These are phyloP conservation scores for Ricinus communis DNA, from an alignment of 345 rosid genomes.

Conservation along the genomic window DNA sequence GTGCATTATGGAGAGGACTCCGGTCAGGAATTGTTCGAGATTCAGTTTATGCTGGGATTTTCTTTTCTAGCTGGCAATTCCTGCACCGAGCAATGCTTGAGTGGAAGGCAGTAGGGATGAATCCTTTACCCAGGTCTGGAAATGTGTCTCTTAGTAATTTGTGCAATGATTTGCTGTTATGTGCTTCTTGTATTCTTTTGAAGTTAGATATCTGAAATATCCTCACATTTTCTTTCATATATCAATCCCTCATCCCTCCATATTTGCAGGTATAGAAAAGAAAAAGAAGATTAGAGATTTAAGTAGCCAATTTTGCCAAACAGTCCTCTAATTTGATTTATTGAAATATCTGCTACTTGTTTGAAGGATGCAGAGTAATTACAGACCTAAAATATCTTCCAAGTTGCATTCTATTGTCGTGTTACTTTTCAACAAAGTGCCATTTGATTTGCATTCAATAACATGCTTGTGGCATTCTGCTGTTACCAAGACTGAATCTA, in stretches of 20 bases:
- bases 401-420: too few species aligned
- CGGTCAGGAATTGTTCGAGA: slow-evolving; percentile 80
- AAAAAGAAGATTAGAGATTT: background rate
- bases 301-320: background rate
- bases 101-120: slow-evolving; percentile 90
- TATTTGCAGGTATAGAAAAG: background rate
- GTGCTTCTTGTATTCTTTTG: background rate
- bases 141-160: background rate
- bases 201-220: background rate
- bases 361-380: background rate
- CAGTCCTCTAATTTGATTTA: background rate
- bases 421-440: too few species aligned
- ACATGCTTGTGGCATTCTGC: slow-evolving; percentile 1
- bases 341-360: background rate
- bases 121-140: slow-evolving; percentile 72
- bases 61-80: slow-evolving; percentile 89
- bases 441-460: background rate
- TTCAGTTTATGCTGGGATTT: slow-evolving; percentile 71
- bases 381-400: background rate
- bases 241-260: background rate
- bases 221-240: background rate
- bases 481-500: background rate
- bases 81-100: slow-evolving; percentile 62
- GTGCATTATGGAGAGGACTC: slow-evolving; percentile 78
- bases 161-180: background rate